phyloP scores from a whole-genome alignment of 1,284 basidiomycete genomes.

The Agroathelia rolfsii region DNA sequence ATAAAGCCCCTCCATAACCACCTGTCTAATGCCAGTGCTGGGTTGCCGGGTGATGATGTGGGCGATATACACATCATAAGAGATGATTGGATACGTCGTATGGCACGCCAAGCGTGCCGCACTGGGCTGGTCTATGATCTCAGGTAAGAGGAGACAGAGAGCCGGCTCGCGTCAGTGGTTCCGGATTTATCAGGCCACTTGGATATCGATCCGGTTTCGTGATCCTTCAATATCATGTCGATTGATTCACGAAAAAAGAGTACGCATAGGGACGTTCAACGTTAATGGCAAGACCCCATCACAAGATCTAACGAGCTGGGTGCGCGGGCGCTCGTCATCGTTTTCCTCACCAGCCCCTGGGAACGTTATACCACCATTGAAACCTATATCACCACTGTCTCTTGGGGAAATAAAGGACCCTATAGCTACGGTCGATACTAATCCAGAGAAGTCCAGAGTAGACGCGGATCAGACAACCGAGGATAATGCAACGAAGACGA shows the following conservation, averaged over 20 bases:
- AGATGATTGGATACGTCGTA: conserved; percentile 49
- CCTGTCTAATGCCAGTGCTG: conserved; percentile 53
- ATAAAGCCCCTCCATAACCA: conserved; percentile 35
- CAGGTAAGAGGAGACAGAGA: too few relatives aligned
- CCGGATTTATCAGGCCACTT: too few relatives aligned
- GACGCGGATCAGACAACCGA: too few relatives aligned
- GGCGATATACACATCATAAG: conserved; percentile 46
- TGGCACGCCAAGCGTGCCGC: conserved; percentile 26
- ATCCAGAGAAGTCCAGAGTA: too few relatives aligned
- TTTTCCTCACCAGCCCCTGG: too few relatives aligned
- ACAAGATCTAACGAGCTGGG: conserved; percentile 51
- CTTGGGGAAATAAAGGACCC: too few relatives aligned
- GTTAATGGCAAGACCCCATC: conserved; percentile 67
- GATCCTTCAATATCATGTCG: conserved; percentile 2
- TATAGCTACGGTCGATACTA: too few relatives aligned
- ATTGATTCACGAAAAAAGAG: conserved; percentile 21
- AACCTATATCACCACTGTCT: conserved; percentile 28
- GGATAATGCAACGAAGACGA: too few relatives aligned
- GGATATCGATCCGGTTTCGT: conserved; percentile 3
- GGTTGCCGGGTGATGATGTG: conserved; percentile 47
- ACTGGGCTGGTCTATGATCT: too few relatives aligned
- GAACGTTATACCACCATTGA: conserved; percentile 29
- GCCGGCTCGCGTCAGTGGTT: conserved; percentile 20
- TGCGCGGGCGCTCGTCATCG: too few relatives aligned
- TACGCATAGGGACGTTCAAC: conserved; percentile 70